Evolutionary conservation across 257 asterid genomes (phyloP).

Genomic region (Solanum pinnatisectum): DNA sequence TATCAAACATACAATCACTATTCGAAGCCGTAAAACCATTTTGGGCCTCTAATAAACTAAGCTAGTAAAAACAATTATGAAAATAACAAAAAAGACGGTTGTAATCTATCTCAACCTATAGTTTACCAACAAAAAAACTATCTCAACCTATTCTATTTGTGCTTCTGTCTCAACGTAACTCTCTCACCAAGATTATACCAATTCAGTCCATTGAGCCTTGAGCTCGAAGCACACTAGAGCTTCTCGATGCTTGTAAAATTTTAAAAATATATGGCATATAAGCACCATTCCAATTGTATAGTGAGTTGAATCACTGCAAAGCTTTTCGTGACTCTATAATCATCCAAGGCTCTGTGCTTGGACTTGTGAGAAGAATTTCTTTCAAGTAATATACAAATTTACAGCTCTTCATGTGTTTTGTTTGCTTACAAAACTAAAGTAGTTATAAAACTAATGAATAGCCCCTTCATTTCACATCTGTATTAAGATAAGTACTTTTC

Average conservation of each 20-base stretch:
- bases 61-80: background rate
- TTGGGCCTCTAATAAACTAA: background rate
- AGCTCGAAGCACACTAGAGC: background rate
- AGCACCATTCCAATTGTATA: background rate
- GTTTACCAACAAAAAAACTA: background rate
- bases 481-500: constrained; percentile 66
- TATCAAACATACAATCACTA: too few relatives aligned
- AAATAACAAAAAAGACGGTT: background rate
- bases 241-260: background rate
- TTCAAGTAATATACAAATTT: background rate
- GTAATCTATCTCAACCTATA: background rate
- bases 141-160: background rate
- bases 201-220: background rate
- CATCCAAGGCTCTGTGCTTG: background rate
- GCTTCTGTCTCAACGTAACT: background rate
- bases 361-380: background rate
- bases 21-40: background rate
- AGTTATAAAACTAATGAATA: background rate
- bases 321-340: background rate
- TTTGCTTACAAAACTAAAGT: background rate
- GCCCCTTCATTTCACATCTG: background rate
- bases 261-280: background rate
- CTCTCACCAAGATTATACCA: background rate
- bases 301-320: background rate
- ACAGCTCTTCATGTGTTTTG: background rate